Percentiles rank a stretch among this genome's conserved stretches.
Evolutionary conservation across 2,329 filamentous ascomycete genomes (phyloP).

Genomic region (Colletotrichum tamarilloi): DNA sequence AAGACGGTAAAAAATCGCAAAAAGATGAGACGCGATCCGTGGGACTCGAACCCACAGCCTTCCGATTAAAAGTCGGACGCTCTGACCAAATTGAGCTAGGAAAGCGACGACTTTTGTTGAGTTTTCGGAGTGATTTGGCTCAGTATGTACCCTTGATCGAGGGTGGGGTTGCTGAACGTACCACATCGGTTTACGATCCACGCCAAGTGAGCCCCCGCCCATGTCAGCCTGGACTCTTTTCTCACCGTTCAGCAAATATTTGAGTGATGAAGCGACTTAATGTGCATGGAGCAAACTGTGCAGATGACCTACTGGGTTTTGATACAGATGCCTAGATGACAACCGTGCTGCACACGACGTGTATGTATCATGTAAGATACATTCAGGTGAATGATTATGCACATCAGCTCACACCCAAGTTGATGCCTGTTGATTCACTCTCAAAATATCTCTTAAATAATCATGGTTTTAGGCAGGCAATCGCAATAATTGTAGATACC

Average conservation of each 20-base stretch:
- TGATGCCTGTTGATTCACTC: not conserved
- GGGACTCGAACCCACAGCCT: slow-evolving; percentile 36
- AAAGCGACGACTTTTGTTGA: slow-evolving; percentile 5
- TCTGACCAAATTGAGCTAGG: slow-evolving; percentile 37
- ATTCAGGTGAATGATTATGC: not conserved
- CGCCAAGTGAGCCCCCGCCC: not conserved
- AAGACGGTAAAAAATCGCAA: not conserved
- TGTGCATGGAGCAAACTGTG: not conserved
- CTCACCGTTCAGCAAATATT: not conserved
- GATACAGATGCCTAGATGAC: not conserved
- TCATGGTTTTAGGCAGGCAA: not conserved
- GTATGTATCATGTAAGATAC: not conserved
- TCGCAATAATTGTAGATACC: not conserved
- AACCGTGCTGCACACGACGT: not conserved
- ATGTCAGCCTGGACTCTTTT: not conserved
- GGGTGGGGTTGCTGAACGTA: fast-evolving
- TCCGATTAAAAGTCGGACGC: slow-evolving; percentile 37
- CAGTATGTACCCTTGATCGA: fast-evolving
- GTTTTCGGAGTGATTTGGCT: fast-evolving
- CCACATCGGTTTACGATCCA: not conserved
- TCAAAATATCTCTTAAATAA: no score
- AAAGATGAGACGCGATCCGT: slow-evolving; percentile 22
- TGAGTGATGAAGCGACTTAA: not conserved
- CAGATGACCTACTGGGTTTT: not conserved
- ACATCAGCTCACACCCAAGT: not conserved